Evolutionary conservation across 345 rosid genomes (phyloP).

Genomic region (Citropsis articulata): DNA sequence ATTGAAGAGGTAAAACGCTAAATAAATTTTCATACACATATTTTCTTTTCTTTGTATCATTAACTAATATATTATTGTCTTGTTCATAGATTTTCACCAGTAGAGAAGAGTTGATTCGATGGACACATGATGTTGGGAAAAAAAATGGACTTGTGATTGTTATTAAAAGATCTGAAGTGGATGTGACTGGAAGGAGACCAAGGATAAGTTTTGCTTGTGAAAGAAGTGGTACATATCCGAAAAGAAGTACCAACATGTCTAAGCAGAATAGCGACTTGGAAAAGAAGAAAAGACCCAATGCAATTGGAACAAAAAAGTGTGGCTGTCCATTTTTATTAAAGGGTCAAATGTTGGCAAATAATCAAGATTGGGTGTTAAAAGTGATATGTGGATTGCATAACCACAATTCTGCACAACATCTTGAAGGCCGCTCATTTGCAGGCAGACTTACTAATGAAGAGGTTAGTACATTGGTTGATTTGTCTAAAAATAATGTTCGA

Average conservation of each 20-base stretch:
- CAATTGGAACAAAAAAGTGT: slow-evolving; percentile 12
- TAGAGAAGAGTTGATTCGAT: neutral
- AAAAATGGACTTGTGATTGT: slow-evolving; percentile 10
- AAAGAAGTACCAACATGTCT: neutral
- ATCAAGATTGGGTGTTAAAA: slow-evolving; percentile 15
- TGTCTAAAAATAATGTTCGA: slow-evolving; percentile 3
- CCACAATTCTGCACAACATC: neutral
- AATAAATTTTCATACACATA: neutral
- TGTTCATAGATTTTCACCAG: neutral
- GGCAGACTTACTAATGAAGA: slow-evolving; percentile 10
- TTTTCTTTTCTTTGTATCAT: neutral
- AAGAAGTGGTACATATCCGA: slow-evolving; percentile 10
- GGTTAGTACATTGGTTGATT: slow-evolving; percentile 7
- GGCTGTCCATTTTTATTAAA: slow-evolving; percentile 9
- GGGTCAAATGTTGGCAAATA: neutral
- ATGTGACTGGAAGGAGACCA: slow-evolving; percentile 7
- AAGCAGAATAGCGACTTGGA: neutral
- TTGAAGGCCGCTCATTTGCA: slow-evolving; percentile 7
- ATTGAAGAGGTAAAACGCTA: neutral
- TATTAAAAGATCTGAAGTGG: neutral
- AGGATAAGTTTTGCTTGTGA: slow-evolving; percentile 14
- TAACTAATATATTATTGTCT: neutral
- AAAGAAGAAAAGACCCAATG: neutral
- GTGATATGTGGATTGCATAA: slow-evolving; percentile 17
- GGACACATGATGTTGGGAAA: slow-evolving; percentile 4